Evolutionary conservation across 768 basidiomycete genomes (phyloP).

Genomic region (Suillus hirtellus): DNA sequence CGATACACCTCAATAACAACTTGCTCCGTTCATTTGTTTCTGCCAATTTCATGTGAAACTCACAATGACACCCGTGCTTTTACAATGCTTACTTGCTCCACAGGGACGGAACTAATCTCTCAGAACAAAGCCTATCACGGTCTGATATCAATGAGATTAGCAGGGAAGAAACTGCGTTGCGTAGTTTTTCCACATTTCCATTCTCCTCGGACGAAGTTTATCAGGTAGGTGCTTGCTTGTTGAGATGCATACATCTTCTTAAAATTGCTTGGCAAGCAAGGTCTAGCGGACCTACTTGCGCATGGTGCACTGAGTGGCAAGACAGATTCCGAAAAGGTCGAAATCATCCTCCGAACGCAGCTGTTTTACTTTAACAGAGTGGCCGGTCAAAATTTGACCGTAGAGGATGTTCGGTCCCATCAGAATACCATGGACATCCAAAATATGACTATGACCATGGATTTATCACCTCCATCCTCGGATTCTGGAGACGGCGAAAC

Average conservation of each 20-base stretch:
- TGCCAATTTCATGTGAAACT: background rate
- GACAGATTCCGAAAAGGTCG: slow-evolving; percentile 42
- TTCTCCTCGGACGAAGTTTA: slow-evolving; percentile 60
- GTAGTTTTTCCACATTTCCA: slow-evolving; percentile 43
- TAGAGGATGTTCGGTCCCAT: slow-evolving; percentile 28
- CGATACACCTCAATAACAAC: background rate
- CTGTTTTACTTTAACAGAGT: slow-evolving; percentile 76
- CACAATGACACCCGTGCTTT: background rate
- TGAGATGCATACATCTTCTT: slow-evolving; percentile 2
- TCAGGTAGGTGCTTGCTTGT: slow-evolving; percentile 45
- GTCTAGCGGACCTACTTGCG: slow-evolving; percentile 56
- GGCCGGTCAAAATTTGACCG: slow-evolving; percentile 27
- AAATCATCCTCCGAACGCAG: slow-evolving; percentile 51
- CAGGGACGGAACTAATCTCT: background rate
- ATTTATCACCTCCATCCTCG: slow-evolving; percentile 13
- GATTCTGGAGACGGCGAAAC: slow-evolving; percentile 30
- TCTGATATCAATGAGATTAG: background rate
- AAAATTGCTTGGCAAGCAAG: slow-evolving; percentile 50
- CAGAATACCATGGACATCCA: slow-evolving; percentile 16
- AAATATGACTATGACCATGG: background rate
- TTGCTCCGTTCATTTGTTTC: background rate
- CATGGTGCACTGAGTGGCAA: slow-evolving; percentile 39
- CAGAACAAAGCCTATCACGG: background rate
- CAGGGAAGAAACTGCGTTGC: background rate
- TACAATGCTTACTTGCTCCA: background rate